phyloP scores from a whole-genome alignment of 208 protist species.

The Zelonia costaricensis region DNA sequence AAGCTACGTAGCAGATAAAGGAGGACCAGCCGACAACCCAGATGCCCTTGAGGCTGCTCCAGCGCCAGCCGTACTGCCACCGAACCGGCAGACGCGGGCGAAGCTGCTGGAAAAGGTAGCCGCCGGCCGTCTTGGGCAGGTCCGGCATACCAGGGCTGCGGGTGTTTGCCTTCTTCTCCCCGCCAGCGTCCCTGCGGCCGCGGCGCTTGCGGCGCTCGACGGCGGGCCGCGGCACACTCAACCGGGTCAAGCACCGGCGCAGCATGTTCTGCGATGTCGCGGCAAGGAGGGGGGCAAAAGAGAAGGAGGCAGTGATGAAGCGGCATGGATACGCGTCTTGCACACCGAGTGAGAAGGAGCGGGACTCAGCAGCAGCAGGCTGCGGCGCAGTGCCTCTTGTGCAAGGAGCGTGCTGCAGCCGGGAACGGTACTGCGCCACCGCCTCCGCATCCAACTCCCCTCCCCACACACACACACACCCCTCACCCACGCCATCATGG shows the following conservation, averaged over 20 bases:
- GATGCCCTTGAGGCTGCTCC: slow-evolving; percentile 56
- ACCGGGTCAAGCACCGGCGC: slow-evolving; percentile 13
- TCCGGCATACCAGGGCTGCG: slow-evolving; percentile 56
- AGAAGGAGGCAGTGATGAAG: too few relatives aligned
- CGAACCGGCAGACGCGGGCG: slow-evolving; percentile 67
- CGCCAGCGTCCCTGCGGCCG: slow-evolving; percentile 3
- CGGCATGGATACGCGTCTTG: too few relatives aligned
- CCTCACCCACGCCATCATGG: too few relatives aligned
- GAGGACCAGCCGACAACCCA: slow-evolving; percentile 65
- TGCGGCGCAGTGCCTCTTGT: too few relatives aligned
- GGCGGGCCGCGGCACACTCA: slow-evolving; percentile 39
- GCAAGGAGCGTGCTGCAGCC: too few relatives aligned
- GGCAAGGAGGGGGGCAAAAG: too few relatives aligned
- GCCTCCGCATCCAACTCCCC: too few relatives aligned
- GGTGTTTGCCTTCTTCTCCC: slow-evolving; percentile 20
- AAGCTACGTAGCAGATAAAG: slow-evolving; percentile 57
- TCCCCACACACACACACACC: too few relatives aligned
- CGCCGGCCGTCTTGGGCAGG: slow-evolving; percentile 80
- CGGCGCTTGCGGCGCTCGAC: slow-evolving; percentile 67
- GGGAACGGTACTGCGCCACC: too few relatives aligned
- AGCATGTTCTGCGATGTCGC: slow-evolving; percentile 30
- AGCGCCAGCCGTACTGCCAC: slow-evolving; percentile 90
- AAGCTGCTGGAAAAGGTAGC: slow-evolving; percentile 80
- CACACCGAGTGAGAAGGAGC: too few relatives aligned
- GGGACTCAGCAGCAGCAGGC: too few relatives aligned